A percentile compares a stretch with the other conserved stretches of the same genome.
phyloP scores from a whole-genome alignment of 495 filamentous ascomycete species.

The Aspergillus bridgeri region DNA sequence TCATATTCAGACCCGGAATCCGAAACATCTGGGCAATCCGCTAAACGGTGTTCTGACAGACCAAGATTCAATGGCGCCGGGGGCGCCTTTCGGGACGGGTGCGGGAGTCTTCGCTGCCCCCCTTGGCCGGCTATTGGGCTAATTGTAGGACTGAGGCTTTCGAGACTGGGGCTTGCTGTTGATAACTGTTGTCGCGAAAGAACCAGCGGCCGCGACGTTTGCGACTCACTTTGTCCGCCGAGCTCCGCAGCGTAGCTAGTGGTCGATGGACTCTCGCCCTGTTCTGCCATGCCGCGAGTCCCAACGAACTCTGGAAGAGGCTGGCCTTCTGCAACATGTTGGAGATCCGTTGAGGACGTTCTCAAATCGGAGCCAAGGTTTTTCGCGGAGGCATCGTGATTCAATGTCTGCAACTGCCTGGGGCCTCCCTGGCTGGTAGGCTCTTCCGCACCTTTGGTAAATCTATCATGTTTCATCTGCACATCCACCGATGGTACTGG shows the following conservation, averaged over 20 bases:
- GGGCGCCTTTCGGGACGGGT: constrained; percentile 71
- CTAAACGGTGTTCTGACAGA: constrained; percentile 34
- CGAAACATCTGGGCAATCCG: constrained; percentile 46
- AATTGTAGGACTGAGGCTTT: constrained; percentile 18
- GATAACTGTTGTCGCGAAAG: constrained; percentile 17
- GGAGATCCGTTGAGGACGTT: background rate
- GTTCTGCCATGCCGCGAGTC: background rate
- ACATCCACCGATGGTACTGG: constrained; percentile 40
- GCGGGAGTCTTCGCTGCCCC: constrained; percentile 35
- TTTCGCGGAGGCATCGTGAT: background rate
- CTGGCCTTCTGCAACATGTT: background rate
- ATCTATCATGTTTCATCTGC: constrained; percentile 7
- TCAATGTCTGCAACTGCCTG: background rate
- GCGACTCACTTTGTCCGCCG: constrained; percentile 8
- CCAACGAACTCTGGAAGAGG: background rate
- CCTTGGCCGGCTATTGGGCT: constrained; percentile 14
- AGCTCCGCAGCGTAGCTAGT: background rate
- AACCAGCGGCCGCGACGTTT: constrained; percentile 9
- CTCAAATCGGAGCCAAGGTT: background rate
- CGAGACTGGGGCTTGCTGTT: constrained; percentile 15
- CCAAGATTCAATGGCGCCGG: constrained; percentile 79
- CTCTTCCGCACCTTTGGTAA: constrained; percentile 1
- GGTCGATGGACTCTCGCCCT: background rate
- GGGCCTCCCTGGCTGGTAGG: background rate
- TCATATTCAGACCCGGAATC: constrained; percentile 84